phyloP scores from a whole-genome alignment of 129 eudicot genomes.

The Helichrysum umbraculigerum region DNA sequence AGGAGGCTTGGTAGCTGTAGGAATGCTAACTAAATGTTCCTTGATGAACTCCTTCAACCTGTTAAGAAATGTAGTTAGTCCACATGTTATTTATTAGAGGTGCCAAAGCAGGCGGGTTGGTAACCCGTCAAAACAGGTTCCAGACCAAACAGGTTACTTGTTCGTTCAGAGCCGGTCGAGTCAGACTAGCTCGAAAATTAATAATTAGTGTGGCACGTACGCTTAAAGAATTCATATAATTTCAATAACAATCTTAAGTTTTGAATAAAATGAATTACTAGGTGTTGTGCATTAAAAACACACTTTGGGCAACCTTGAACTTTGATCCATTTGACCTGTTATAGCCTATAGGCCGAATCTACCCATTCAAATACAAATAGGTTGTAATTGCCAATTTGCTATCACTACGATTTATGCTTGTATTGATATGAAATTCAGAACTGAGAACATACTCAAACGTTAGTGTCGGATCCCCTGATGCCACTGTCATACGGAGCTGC shows the following conservation, averaged over 20 bases:
- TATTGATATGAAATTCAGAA: background rate
- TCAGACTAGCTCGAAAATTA: background rate
- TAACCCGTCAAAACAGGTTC: background rate
- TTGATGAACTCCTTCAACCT: slow-evolving; percentile 93
- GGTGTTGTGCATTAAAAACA: background rate
- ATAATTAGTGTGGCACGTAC: background rate
- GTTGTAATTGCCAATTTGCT: background rate
- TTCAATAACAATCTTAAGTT: background rate
- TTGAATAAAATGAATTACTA: background rate
- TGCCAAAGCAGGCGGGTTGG: background rate
- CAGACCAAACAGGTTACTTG: background rate
- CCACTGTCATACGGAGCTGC: slow-evolving; percentile 92
- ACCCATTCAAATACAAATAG: background rate
- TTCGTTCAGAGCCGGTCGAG: background rate
- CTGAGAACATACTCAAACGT: slow-evolving; percentile 76
- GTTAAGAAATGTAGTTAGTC: slow-evolving; percentile 21
- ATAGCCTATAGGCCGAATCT: background rate
- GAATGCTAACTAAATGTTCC: slow-evolving; percentile 76
- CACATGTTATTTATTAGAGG: background rate
- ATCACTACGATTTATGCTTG: background rate
- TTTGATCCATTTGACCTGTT: background rate
- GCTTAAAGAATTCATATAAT: background rate
- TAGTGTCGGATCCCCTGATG: slow-evolving; percentile 83
- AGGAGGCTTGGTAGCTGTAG: slow-evolving; percentile 51
- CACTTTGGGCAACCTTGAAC: background rate